Evolutionary conservation across 768 basidiomycete species (phyloP).

Genomic region (Pisolithus orientalis): DNA sequence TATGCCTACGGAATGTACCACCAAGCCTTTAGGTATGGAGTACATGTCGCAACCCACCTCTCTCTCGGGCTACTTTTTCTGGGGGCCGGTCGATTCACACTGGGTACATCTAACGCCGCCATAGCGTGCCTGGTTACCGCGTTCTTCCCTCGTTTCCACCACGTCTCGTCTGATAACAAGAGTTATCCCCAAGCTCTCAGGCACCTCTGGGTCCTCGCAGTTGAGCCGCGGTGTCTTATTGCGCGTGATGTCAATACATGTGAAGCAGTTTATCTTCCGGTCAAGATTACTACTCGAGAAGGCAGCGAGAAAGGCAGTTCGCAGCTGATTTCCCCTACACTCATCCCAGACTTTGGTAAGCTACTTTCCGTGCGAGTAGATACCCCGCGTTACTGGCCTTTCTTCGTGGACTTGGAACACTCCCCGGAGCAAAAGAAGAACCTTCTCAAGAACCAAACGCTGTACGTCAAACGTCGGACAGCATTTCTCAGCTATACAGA

Average conservation of each 20-base stretch:
- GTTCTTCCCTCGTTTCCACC: constrained; percentile 87
- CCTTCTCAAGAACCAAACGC: constrained; percentile 70
- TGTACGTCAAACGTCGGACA: constrained; percentile 88
- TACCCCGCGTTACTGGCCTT: constrained; percentile 94
- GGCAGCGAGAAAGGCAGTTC: constrained; percentile 55
- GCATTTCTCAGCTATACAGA: constrained; percentile 92
- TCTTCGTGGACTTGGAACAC: constrained; percentile 72
- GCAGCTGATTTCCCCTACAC: constrained; percentile 85
- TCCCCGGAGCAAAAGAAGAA: constrained; percentile 61
- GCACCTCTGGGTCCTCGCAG: constrained; percentile 94
- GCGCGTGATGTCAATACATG: constrained; percentile 89
- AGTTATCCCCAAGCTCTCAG: constrained; percentile 88
- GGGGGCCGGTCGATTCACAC: constrained; percentile 85
- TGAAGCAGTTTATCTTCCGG: constrained; percentile 87
- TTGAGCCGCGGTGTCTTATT: constrained; percentile 88
- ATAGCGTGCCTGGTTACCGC: constrained; percentile 86
- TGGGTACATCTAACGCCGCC: constrained; percentile 88
- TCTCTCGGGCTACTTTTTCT: constrained; percentile 89
- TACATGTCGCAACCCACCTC: constrained; percentile 86
- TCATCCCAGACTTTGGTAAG: constrained; percentile 83
- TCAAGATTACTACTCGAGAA: constrained; percentile 80
- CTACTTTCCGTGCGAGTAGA: constrained; percentile 82
- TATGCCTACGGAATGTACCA: constrained; percentile 86
- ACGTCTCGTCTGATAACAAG: constrained; percentile 78
- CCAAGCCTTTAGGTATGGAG: constrained; percentile 74